These are phyloP conservation scores for Epichloe festucae DNA, from an alignment of 2,329 filamentous ascomycete genomes.

Conservation along the genomic window DNA sequence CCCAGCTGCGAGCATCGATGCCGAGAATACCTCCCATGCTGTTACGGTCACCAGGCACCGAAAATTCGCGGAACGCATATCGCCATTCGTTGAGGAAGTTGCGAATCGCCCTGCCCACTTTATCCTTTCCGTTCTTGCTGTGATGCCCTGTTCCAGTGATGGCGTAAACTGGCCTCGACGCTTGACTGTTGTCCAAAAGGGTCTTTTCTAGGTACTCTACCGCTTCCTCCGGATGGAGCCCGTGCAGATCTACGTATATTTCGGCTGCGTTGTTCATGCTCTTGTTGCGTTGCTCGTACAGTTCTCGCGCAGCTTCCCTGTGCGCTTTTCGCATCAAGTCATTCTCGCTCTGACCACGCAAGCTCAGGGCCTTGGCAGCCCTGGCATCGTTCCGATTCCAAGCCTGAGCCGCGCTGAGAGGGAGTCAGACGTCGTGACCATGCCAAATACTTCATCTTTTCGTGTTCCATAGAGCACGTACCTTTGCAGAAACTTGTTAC, in stretches of 20 bases:
- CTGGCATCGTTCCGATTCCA: conserved; percentile 98
- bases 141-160: conserved; percentile 96
- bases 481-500: conserved; percentile 96
- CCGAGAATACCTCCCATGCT: conserved; percentile 66
- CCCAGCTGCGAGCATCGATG: conserved; percentile 54
- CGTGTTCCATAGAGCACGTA: conserved; percentile 21
- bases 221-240: conserved; percentile 96
- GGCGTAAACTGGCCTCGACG: conserved; percentile 71
- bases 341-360: conserved; percentile 92
- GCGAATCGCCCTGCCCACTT: conserved; percentile 87
- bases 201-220: conserved; percentile 87
- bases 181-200: conserved; percentile 66
- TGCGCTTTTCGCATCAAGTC: conserved; percentile 95
- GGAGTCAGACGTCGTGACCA: conserved; percentile 4
- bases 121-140: conserved; percentile 97
- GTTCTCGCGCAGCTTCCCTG: conserved; percentile 82
- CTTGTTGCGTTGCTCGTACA: conserved; percentile 90
- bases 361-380: conserved; percentile 85
- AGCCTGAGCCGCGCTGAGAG: conserved; percentile 72
- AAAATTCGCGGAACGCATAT: conserved; percentile 93
- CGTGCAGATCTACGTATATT: conserved; percentile 90
- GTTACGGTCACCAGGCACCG: conserved; percentile 81
- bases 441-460: neutral
- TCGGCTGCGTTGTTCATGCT: conserved; percentile 44
- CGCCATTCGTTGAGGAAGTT: conserved; percentile 90